Conservation (phyloP, 176 grass and related monocot genomes). For the Chrysopogon serrulatus region DNA sequence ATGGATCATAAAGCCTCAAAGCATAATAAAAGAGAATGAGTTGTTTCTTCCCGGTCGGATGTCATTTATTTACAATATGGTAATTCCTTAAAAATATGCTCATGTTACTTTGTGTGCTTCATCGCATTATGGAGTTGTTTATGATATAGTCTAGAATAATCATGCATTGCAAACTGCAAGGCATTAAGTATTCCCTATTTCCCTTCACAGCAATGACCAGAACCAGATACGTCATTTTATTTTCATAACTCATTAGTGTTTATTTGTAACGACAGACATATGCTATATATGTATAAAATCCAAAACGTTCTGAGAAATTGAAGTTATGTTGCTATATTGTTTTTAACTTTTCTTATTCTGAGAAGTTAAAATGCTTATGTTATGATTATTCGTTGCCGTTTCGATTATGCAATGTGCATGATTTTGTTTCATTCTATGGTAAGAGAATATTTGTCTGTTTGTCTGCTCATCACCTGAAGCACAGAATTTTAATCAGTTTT, state of each 20-base stretch:
- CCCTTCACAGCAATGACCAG: background rate
- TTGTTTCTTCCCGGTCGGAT: slow-evolving; percentile 98
- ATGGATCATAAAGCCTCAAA: slow-evolving; percentile 91
- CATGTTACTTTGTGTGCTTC: slow-evolving; percentile 23
- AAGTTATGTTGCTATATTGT: background rate
- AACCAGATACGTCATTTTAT: slow-evolving; percentile 7
- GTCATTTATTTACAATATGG: slow-evolving; percentile 97
- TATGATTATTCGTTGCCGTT: background rate
- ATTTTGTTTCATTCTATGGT: background rate
- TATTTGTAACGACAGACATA: background rate
- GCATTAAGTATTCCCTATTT: background rate
- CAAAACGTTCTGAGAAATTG: background rate
- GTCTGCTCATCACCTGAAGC: background rate
- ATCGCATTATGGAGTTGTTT: background rate
- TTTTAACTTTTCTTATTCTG: background rate
- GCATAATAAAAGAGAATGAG: slow-evolving; percentile 79
- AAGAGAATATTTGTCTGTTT: background rate
- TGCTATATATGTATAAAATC: background rate
- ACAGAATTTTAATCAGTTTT: background rate
- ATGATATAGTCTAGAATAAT: background rate
- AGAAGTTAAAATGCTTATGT: background rate
- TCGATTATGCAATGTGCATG: background rate
- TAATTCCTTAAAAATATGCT: slow-evolving; percentile 29
- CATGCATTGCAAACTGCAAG: background rate
- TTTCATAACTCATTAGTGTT: background rate